phyloP scores from a whole-genome alignment of 2,329 filamentous ascomycete genomes.

The Aspergillus intermedius region DNA sequence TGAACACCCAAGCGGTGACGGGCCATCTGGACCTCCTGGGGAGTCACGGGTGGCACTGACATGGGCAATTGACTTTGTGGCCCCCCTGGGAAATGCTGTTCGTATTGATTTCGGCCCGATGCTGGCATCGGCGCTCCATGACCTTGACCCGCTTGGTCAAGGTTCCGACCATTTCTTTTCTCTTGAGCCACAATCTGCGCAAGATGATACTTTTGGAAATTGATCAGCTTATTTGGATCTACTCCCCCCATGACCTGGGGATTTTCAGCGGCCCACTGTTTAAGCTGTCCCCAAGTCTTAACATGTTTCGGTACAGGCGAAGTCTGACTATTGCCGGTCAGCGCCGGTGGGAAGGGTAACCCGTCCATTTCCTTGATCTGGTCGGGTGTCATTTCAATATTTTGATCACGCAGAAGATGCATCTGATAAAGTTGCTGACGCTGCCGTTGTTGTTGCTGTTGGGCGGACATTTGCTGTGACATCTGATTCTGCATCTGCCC shows the following conservation, averaged over 20 bases:
- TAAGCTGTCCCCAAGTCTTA: constrained; percentile 52
- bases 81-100: constrained; percentile 23
- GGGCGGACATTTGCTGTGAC: constrained; percentile 25
- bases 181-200: constrained; percentile 30
- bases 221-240: constrained; percentile 35
- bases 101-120: constrained; percentile 22
- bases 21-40: constrained; percentile 30
- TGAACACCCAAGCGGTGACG: constrained; percentile 31
- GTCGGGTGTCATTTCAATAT: constrained; percentile 32
- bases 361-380: constrained; percentile 40
- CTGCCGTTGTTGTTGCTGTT: constrained; percentile 28
- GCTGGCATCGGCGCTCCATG: constrained; percentile 16
- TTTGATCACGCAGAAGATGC: constrained; percentile 28
- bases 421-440: constrained; percentile 27
- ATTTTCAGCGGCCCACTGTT: constrained; percentile 47
- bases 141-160: constrained; percentile 18
- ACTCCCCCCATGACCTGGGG: constrained; percentile 36
- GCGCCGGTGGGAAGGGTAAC: constrained; percentile 29
- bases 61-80: constrained; percentile 22
- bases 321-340: constrained; percentile 27
- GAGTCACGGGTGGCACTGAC: constrained; percentile 29
- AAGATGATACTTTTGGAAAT: constrained; percentile 41
- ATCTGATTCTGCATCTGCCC: constrained; percentile 25
- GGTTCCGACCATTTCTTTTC: constrained; percentile 16
- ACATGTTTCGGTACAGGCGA: constrained; percentile 44